phyloP scores from a whole-genome alignment of 768 basidiomycete genomes.

The Pleurotus salmoneostramineus region DNA sequence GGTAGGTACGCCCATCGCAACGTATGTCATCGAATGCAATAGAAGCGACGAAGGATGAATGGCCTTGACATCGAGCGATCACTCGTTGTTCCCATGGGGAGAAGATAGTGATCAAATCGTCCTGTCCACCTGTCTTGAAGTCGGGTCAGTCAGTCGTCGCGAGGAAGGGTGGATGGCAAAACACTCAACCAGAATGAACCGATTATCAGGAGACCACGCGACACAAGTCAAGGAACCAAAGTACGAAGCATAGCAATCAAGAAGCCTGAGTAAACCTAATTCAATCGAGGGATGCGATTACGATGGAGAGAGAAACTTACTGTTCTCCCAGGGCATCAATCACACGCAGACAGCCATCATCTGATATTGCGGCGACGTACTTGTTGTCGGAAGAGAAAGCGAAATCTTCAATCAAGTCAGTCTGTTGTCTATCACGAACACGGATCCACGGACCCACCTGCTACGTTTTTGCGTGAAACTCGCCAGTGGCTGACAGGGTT shows the following conservation, averaged over 20 bases:
- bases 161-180: constrained; percentile 4
- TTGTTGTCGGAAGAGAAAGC: constrained; percentile 93
- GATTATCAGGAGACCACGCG: constrained; percentile 93
- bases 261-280: constrained; percentile 47
- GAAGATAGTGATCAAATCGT: constrained; percentile 92
- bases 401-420: constrained; percentile 54
- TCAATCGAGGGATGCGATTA: background rate
- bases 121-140: constrained; percentile 88
- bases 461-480: constrained; percentile 64
- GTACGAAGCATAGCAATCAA: constrained; percentile 92
- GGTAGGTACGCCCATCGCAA: constrained; percentile 86
- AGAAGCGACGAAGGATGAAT: constrained; percentile 89
- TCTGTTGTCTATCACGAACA: background rate
- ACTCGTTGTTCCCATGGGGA: constrained; percentile 94
- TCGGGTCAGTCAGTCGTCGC: constrained; percentile 3
- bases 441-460: constrained; percentile 44
- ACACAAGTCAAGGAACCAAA: constrained; percentile 90
- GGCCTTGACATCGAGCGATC: constrained; percentile 94
- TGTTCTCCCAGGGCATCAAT: constrained; percentile 86
- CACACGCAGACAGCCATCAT: constrained; percentile 88
- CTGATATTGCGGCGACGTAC: constrained; percentile 85
- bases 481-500: constrained; percentile 94
- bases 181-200: constrained; percentile 73
- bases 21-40: constrained; percentile 89
- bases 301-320: constrained; percentile 37